Evolutionary conservation across 2,329 filamentous ascomycete genomes (phyloP), one percentile per base, ranked within the genome.

Genomic region (Esteya vermicola): DNA sequence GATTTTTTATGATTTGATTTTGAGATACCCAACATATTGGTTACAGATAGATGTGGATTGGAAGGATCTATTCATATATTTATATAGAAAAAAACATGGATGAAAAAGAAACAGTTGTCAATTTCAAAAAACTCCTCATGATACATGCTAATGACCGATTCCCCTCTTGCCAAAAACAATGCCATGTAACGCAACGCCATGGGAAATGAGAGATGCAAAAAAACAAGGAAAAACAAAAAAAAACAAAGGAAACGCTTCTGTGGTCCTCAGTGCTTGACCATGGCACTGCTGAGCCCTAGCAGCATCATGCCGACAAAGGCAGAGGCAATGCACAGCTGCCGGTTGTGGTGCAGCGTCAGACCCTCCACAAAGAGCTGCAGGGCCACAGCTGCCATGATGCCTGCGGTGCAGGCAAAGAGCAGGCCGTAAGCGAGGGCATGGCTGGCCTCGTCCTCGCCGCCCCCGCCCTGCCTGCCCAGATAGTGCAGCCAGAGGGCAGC

Each of bases 371-470:
- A 89, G 7, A 98, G 65, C 60, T 93, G 84, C 54, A 98, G 60
- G 3, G 81, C 86, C 23, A 98, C 91, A 51, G 82, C 91, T 22
- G 85, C 80, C 91, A 98, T 96, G 51, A 98, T 93, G 1, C 91
- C 91, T 1, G 86, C 78, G 0, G 89, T 96, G 9, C 78, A 65
- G 7, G 85, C 88, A 63, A 98, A 98, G 61, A 96, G 79, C 39
- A 72, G 73, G 0, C 79, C 84, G 52, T 91, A 89, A 0, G 68
- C 68, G n/a, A 67, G 65, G n/a, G 66, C 59, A 41, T 69, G 67
- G 30, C 13, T n/a, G 22, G 9, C 74, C 0, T 78, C 81, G 52
- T 88, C 86, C 1, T 66, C 66, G 18, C 66, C 64, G 14, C 65
- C 58, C 40, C 67, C 67, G 19, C 72, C 56, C 40, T 69, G 58